These are phyloP conservation scores for Colletotrichum sp. DNA, from an alignment of 2,329 filamentous ascomycete species.

Conservation along the genomic window DNA sequence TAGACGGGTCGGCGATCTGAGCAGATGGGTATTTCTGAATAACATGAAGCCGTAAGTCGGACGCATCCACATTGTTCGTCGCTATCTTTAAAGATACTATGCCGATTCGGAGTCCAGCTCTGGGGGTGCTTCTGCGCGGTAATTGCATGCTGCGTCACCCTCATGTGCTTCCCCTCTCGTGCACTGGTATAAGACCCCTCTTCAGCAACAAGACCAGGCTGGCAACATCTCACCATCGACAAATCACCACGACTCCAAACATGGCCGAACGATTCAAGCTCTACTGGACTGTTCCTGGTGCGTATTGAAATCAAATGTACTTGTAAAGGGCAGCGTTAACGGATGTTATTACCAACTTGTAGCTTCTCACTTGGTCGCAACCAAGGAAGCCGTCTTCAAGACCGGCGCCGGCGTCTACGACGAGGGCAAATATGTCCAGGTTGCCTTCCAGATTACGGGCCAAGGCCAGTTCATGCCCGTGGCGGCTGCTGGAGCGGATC, in stretches of 20 bases:
- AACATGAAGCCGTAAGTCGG: background rate
- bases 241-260: background rate
- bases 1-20: too few relatives aligned
- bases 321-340: too few relatives aligned
- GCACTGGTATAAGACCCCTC: background rate
- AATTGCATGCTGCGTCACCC: background rate
- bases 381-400: constrained; percentile 29
- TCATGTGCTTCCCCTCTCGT: background rate
- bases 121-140: background rate
- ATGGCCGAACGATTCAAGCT: constrained; percentile 25
- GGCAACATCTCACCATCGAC: background rate
- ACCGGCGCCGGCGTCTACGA: constrained; percentile 28
- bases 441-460: constrained; percentile 37
- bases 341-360: background rate
- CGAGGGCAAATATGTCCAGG: constrained; percentile 29
- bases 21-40: background rate
- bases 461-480: constrained; percentile 51
- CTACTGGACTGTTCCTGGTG: constrained; percentile 1
- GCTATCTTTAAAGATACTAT: background rate
- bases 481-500: constrained; percentile 44
- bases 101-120: background rate
- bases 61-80: accelerated
- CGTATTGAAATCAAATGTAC: too few relatives aligned
- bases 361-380: constrained; percentile 21
- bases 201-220: background rate